A percentile compares a stretch with the other conserved stretches of the same genome.
These are phyloP conservation scores for Nigrospora osmanthi DNA, from an alignment of 2,329 filamentous ascomycete species.

Conservation along the genomic window DNA sequence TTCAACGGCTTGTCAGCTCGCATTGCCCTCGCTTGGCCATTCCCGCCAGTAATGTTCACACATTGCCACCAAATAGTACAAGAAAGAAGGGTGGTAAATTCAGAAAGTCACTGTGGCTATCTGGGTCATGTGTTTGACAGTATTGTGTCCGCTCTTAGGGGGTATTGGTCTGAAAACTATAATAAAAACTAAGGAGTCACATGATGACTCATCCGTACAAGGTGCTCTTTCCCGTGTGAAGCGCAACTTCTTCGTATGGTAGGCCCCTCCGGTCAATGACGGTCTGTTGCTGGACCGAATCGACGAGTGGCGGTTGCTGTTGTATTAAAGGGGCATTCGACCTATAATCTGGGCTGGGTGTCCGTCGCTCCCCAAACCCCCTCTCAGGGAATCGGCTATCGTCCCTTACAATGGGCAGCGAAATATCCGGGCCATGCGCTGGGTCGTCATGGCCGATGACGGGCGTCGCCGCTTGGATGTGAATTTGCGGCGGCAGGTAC, in stretches of 20 bases:
- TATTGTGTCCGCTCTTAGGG: no score
- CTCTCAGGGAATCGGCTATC: constrained; percentile 17
- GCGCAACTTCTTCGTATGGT: constrained; percentile 16
- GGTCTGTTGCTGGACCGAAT: not conserved
- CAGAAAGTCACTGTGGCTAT: no score
- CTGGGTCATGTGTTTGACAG: no score
- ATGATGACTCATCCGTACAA: constrained; percentile 21
- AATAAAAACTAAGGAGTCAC: not conserved
- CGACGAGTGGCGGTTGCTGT: not conserved
- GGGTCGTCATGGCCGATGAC: constrained; percentile 12
- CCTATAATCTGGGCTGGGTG: not conserved
- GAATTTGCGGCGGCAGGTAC: constrained; percentile 29
- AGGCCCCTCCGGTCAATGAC: not conserved
- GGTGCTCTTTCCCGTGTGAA: constrained; percentile 25
- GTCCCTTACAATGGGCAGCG: constrained; percentile 15
- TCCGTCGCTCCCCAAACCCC: constrained; percentile 6
- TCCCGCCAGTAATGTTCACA: no score
- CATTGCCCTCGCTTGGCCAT: no score
- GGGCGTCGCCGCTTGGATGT: constrained; percentile 19
- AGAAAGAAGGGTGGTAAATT: no score
- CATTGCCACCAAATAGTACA: no score
- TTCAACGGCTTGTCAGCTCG: no score
- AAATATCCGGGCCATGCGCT: constrained; percentile 18
- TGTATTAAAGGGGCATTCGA: not conserved
- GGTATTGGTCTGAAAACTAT: not conserved